Percentiles rank a stretch among this genome's conserved stretches.
phyloP scores from a whole-genome alignment of 352 stramenopile species.

The Pythium dissotocum region DNA sequence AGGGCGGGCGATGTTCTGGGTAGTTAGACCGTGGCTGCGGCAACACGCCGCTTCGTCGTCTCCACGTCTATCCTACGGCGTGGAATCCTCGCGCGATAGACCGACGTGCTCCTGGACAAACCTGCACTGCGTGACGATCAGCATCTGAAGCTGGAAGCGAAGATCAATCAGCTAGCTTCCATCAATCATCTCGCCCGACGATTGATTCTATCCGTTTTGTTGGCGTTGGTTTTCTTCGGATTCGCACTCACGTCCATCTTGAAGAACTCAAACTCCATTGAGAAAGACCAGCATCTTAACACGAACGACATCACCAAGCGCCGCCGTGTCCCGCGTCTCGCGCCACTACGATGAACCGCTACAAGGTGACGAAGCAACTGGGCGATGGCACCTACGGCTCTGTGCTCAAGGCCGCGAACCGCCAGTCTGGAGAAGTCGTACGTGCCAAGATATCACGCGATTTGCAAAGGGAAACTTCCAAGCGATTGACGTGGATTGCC shows the following conservation, averaged over 20 bases:
- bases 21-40: constrained; percentile 19
- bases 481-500: neutral
- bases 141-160: neutral
- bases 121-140: neutral
- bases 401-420: constrained; percentile 94
- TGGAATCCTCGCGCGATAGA: neutral
- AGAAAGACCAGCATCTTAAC: neutral
- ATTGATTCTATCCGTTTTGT: constrained; percentile 3
- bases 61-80: constrained; percentile 12
- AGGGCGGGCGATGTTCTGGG: neutral
- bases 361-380: constrained; percentile 95
- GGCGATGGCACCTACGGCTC: constrained; percentile 96
- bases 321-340: neutral
- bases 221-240: constrained; percentile 1
- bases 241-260: neutral
- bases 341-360: constrained; percentile 81
- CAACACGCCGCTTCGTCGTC: constrained; percentile 20
- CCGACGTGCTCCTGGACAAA: neutral
- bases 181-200: neutral
- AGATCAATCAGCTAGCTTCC: constrained; percentile 2
- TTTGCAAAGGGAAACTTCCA: neutral
- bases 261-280: neutral
- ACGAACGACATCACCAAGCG: neutral
- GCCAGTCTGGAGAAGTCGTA: constrained; percentile 92
- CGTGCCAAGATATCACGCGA: constrained; percentile 16